phyloP scores from a whole-genome alignment of 2,329 filamentous ascomycete genomes.

The Rutstroemia sydowiana region DNA sequence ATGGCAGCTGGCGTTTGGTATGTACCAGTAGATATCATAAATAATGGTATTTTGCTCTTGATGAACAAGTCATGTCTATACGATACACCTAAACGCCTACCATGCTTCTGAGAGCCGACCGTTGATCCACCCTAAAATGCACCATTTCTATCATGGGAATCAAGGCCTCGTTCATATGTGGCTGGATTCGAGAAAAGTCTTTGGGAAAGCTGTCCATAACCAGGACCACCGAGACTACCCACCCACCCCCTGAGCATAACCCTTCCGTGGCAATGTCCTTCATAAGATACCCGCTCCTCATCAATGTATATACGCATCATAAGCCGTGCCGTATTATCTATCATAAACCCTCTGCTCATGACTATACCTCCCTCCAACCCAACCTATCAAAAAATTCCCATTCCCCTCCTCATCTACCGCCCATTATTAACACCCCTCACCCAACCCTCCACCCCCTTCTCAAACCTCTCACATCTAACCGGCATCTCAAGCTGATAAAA shows the following conservation, averaged over 20 bases:
- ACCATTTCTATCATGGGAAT: too few species aligned
- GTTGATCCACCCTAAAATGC: too few species aligned
- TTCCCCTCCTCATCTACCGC: constrained; percentile 7
- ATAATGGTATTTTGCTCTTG: constrained; percentile 13
- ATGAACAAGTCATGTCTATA: constrained; percentile 7
- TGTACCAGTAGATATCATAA: constrained; percentile 29
- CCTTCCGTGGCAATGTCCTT: too few species aligned
- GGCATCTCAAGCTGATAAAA: constrained; percentile 99
- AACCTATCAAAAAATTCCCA: background rate
- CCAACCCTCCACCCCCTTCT: constrained; percentile 75
- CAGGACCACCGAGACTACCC: too few species aligned
- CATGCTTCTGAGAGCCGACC: background rate
- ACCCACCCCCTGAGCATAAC: too few species aligned
- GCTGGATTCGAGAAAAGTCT: too few species aligned
- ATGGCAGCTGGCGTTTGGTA: constrained; percentile 30
- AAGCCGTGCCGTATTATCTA: too few species aligned
- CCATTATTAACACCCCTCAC: constrained; percentile 62
- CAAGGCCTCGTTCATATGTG: too few species aligned
- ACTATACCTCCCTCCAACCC: background rate
- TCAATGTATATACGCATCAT: too few species aligned
- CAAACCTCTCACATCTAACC: constrained; percentile 89
- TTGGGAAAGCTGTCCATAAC: too few species aligned
- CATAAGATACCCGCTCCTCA: too few species aligned
- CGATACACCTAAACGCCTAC: constrained; percentile 1
- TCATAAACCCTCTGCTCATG: background rate